These are phyloP conservation scores for Geranium rotundifolium DNA, from an alignment of 345 rosid genomes.

Conservation along the genomic window DNA sequence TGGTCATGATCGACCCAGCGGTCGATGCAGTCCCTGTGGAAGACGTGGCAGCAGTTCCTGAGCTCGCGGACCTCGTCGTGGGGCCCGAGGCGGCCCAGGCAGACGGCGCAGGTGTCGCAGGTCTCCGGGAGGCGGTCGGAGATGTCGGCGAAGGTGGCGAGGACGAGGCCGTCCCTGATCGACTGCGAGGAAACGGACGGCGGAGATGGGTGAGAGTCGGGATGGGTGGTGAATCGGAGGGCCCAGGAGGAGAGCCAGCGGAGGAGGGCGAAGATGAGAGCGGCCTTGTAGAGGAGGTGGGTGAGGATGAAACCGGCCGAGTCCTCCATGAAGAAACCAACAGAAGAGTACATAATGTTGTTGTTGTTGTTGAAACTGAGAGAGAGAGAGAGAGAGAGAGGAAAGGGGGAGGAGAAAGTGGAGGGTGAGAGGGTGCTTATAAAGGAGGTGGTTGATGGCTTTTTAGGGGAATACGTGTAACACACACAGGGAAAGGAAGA, in stretches of 20 bases:
- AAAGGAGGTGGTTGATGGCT: no score
- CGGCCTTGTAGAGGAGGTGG: constrained; percentile 51
- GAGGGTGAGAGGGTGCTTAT: no score
- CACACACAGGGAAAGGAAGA: no score
- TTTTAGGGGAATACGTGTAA: no score
- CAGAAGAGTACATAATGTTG: no score
- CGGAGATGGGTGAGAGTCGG: constrained; percentile 19
- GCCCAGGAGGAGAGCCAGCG: constrained; percentile 52
- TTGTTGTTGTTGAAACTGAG: no score
- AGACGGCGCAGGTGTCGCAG: constrained; percentile 68
- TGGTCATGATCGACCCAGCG: constrained; percentile 60
- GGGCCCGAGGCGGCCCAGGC: constrained; percentile 34
- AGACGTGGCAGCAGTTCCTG: constrained; percentile 73
- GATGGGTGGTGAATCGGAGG: constrained; percentile 12
- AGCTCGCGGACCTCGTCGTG: constrained; percentile 61
- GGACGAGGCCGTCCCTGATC: constrained; percentile 35
- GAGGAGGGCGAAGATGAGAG: constrained; percentile 40
- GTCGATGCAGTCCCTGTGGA: constrained; percentile 69
- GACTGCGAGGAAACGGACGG: constrained; percentile 16
- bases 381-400: no score
- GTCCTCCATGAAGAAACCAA: constrained; percentile 23
- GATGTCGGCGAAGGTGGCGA: constrained; percentile 43
- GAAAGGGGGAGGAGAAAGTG: no score
- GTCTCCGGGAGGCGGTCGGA: constrained; percentile 18
- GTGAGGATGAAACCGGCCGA: constrained; percentile 31